Evolutionary conservation across 768 basidiomycete species (phyloP).

Genomic region (Boletus vinaceobasis): DNA sequence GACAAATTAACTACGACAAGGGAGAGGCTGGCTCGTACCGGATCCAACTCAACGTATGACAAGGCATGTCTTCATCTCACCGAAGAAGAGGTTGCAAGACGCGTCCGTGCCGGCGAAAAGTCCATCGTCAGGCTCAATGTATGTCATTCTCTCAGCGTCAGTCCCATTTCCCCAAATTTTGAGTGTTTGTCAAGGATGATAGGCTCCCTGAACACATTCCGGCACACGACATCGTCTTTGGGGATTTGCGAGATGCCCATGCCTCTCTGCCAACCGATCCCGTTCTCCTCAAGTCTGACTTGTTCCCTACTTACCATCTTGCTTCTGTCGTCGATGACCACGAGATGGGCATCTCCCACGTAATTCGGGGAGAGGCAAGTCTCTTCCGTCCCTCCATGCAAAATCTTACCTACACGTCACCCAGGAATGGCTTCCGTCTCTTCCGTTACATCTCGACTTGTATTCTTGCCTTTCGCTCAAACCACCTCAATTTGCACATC

Average conservation of each 20-base stretch:
- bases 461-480: conserved; percentile 72
- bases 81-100: conserved; percentile 78
- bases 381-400: background rate
- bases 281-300: conserved; percentile 86
- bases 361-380: conserved; percentile 85
- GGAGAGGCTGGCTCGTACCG: conserved; percentile 63
- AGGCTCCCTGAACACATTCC: conserved; percentile 49
- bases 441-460: conserved; percentile 86
- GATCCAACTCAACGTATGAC: conserved; percentile 85
- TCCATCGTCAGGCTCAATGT: conserved; percentile 89
- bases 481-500: conserved; percentile 83
- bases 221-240: conserved; percentile 73
- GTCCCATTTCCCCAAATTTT: background rate
- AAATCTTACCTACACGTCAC: background rate
- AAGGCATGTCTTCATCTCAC: conserved; percentile 82
- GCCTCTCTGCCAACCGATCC: conserved; percentile 84
- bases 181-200: conserved; percentile 45
- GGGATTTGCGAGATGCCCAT: conserved; percentile 67
- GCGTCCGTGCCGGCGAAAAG: conserved; percentile 71
- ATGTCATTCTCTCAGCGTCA: conserved; percentile 17
- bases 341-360: conserved; percentile 94
- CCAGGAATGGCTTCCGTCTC: conserved; percentile 95
- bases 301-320: conserved; percentile 94
- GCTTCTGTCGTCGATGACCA: conserved; percentile 96
- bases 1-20: conserved; percentile 67